Conservation (phyloP, 225 moss, liverwort and hornwort species). For the Sphagnum tenellum region DNA sequence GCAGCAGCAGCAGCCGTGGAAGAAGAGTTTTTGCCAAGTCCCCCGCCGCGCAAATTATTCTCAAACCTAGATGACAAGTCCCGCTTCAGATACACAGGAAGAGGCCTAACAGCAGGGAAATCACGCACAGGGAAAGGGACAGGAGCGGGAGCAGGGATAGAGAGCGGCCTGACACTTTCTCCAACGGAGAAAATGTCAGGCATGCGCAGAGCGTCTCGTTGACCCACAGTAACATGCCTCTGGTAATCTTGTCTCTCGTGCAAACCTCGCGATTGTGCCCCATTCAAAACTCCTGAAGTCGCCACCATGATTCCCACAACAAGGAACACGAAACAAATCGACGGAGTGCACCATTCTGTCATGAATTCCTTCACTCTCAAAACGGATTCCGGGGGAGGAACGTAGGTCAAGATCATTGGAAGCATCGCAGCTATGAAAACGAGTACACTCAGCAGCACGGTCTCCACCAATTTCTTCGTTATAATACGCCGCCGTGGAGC, state of each 20-base stretch:
- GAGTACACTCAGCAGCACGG: background rate
- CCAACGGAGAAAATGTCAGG: background rate
- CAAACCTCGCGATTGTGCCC: background rate
- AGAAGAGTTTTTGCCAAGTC: background rate
- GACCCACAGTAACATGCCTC: constrained; percentile 1
- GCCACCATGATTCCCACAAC: constrained; percentile 3
- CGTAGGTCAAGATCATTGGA: background rate
- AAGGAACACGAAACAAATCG: background rate
- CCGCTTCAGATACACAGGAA: background rate
- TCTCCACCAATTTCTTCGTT: background rate
- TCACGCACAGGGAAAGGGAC: constrained; percentile 1
- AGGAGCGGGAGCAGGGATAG: background rate
- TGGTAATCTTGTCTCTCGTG: background rate
- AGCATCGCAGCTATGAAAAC: constrained; percentile 1
- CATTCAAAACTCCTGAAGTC: background rate
- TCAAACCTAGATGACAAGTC: background rate
- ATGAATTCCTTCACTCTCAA: constrained; percentile 1
- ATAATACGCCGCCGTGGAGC: background rate
- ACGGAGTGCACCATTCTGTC: constrained; percentile 1
- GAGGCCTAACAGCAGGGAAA: constrained; percentile 1
- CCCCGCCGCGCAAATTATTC: background rate
- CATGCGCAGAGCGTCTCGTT: background rate
- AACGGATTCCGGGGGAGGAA: background rate
- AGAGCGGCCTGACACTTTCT: background rate
- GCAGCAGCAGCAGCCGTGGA: background rate